phyloP scores from a whole-genome alignment of 192 early-diverging fungal genomes.

The Coemansia sp. region DNA sequence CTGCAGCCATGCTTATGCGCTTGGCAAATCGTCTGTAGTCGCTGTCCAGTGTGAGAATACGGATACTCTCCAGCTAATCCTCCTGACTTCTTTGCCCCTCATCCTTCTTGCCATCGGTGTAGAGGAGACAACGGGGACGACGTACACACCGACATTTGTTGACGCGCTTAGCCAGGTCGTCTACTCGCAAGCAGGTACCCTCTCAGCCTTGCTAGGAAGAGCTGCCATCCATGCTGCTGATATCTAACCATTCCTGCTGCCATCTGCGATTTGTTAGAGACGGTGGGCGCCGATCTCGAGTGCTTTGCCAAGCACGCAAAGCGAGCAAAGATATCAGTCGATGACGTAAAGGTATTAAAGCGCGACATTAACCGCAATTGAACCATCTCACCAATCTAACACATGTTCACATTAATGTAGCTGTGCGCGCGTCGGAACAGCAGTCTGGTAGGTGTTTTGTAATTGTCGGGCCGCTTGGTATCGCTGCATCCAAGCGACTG shows the following conservation, averaged over 20 bases:
- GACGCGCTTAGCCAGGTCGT: constrained; percentile 44
- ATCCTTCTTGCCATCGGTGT: constrained; percentile 2
- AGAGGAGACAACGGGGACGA: constrained; percentile 22
- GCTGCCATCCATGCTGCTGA: neutral
- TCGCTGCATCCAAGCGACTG: neutral
- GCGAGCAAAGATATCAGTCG: constrained; percentile 48
- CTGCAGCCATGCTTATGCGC: neutral
- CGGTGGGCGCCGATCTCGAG: constrained; percentile 43
- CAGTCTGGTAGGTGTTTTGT: constrained; percentile 17
- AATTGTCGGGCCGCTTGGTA: neutral
- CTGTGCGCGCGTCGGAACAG: constrained; percentile 40
- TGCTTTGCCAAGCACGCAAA: constrained; percentile 49
- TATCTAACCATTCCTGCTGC: neutral
- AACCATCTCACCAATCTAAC: neutral
- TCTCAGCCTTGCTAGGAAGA: neutral
- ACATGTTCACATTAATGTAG: constrained; percentile 16
- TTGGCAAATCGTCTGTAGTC: neutral
- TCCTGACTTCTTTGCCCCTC: constrained; percentile 4
- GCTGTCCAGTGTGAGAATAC: neutral
- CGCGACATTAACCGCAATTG: neutral
- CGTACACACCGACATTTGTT: constrained; percentile 38
- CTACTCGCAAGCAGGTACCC: constrained; percentile 33
- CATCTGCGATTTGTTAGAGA: constrained; percentile 14
- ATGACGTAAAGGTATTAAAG: constrained; percentile 37
- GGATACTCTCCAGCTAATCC: neutral